phyloP scores from a whole-genome alignment of 108 stramenopile genomes.

The Bacterosira constricta region DNA sequence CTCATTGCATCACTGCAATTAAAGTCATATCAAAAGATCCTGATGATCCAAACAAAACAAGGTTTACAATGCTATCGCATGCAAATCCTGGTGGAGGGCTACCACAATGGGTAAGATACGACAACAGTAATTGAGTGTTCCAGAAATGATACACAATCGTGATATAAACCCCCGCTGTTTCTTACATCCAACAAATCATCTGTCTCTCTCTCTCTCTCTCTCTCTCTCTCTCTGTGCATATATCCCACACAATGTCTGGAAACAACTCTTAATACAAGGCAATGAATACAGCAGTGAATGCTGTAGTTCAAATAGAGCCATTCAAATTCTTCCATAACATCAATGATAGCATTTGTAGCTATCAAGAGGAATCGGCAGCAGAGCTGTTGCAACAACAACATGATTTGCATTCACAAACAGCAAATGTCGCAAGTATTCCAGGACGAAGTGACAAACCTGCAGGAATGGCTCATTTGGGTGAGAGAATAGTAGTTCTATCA shows the following conservation, averaged over 20 bases:
- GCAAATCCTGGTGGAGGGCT: conserved; percentile 63
- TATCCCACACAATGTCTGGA: too few relatives aligned
- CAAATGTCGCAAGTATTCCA: conserved; percentile 26
- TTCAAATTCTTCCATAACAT: conserved; percentile 74
- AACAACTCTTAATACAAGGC: conserved; percentile 67
- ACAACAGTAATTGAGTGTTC: background rate
- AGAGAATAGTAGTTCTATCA: background rate
- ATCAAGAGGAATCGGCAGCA: conserved; percentile 16
- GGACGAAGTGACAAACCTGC: conserved; percentile 51
- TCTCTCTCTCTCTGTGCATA: conserved; percentile 35
- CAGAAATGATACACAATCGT: too few relatives aligned
- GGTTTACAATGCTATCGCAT: conserved; percentile 55
- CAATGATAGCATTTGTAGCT: conserved; percentile 36
- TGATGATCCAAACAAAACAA: conserved; percentile 78
- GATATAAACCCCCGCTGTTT: too few relatives aligned
- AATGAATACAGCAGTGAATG: conserved; percentile 79
- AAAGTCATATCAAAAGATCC: conserved; percentile 70
- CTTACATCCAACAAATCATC: too few relatives aligned
- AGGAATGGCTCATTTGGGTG: conserved; percentile 45
- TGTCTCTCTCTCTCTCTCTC: background rate
- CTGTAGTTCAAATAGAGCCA: conserved; percentile 82
- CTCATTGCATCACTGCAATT: background rate
- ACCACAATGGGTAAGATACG: conserved; percentile 54
- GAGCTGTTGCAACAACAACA: too few relatives aligned
- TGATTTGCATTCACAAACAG: conserved; percentile 14